These are phyloP conservation scores for Cystobasidium slooffiae DNA, from an alignment of 1,284 basidiomycete genomes.

Conservation along the genomic window DNA sequence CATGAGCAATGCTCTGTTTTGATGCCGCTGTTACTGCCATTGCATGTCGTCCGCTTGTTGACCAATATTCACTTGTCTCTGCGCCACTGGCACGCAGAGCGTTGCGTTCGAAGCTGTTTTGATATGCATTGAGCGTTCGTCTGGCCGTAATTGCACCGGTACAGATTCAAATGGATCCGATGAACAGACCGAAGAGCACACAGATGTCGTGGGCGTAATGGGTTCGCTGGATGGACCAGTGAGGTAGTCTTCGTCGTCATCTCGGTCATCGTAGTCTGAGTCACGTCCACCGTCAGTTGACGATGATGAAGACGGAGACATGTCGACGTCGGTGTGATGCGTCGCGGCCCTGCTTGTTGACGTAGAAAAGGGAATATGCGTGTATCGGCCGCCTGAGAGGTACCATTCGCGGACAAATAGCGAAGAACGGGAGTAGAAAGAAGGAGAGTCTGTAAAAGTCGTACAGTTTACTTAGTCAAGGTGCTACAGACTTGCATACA, in stretches of 20 bases:
- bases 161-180: constrained; percentile 36
- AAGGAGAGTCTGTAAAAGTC: constrained; percentile 72
- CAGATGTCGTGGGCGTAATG: constrained; percentile 39
- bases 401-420: constrained; percentile 91
- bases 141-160: not conserved
- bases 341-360: not conserved
- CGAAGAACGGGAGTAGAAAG: constrained; percentile 92
- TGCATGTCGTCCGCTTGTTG: constrained; percentile 28
- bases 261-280: constrained; percentile 28
- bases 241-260: constrained; percentile 37
- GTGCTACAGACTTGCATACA: not conserved
- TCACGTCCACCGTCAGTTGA: constrained; percentile 20
- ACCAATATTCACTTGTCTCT: not conserved
- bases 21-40: constrained; percentile 13
- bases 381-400: constrained; percentile 60
- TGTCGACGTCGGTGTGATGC: constrained; percentile 31
- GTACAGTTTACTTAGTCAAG: not conserved
- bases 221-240: constrained; percentile 26
- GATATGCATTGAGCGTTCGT: constrained; percentile 1
- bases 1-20: not conserved
- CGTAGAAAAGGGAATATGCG: not conserved
- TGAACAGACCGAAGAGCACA: constrained; percentile 22
- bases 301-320: constrained; percentile 35
- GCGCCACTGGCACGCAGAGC: constrained; percentile 5
- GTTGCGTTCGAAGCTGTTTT: constrained; percentile 4